phyloP scores from a whole-genome alignment of 2,329 filamentous ascomycete genomes.

The Penicillium sp. region DNA sequence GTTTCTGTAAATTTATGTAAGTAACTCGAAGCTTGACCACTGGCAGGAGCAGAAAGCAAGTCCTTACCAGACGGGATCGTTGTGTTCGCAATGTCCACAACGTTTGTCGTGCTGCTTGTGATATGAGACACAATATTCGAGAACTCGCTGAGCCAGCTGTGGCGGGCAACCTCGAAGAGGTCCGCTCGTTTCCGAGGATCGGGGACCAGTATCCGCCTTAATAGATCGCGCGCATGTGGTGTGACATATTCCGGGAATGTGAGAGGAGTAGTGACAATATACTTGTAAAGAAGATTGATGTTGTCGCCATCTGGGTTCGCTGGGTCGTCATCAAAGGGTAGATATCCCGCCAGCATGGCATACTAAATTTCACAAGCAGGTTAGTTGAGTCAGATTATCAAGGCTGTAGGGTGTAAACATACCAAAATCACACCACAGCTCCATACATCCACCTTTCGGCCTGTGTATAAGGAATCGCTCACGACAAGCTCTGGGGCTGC shows the following conservation, averaged over 20 bases:
- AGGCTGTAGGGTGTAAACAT: conserved; percentile 37
- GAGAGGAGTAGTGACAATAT: conserved; percentile 93
- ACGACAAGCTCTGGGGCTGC: conserved; percentile 95
- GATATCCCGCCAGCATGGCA: conserved; percentile 95
- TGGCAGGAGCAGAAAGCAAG: neutral
- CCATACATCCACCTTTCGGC: conserved; percentile 97
- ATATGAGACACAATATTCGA: conserved; percentile 96
- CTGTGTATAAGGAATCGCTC: conserved; percentile 94
- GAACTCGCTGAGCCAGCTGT: conserved; percentile 97
- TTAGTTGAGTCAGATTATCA: neutral
- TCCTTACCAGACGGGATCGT: conserved; percentile 60
- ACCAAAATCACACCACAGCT: conserved; percentile 98
- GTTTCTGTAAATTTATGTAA: conserved; percentile 42
- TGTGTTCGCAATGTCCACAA: conserved; percentile 78
- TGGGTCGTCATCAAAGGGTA: conserved; percentile 97
- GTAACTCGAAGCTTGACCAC: neutral
- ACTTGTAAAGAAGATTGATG: conserved; percentile 98
- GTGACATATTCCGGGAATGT: conserved; percentile 99
- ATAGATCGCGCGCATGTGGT: conserved; percentile 86
- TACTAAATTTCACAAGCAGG: conserved; percentile 59
- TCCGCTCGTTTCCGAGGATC: conserved; percentile 94
- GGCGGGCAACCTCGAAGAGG: conserved; percentile 92
- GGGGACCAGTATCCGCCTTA: conserved; percentile 89
- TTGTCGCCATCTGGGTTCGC: conserved; percentile 98
- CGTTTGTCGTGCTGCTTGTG: conserved; percentile 87